phyloP scores from a whole-genome alignment of 352 stramenopile genomes.

The Phytopythium cucurbitacearum region DNA sequence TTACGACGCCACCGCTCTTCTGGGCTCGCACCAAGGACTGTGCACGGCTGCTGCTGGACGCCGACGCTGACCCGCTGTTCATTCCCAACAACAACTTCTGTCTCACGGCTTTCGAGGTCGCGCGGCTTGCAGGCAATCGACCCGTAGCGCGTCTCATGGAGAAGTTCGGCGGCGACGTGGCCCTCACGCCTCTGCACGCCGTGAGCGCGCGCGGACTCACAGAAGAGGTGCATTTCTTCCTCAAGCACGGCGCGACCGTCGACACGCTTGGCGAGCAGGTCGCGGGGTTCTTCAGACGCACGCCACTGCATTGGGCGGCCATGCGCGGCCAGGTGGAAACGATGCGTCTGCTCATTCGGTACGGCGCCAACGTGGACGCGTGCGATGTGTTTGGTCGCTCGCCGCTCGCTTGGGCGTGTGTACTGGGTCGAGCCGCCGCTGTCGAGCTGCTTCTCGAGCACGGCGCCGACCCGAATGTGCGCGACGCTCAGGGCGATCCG shows the following conservation, averaged over 20 bases:
- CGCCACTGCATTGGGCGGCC: constrained; percentile 74
- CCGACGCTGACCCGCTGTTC: constrained; percentile 62
- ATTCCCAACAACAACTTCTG: constrained; percentile 31
- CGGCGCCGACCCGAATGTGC: constrained; percentile 52
- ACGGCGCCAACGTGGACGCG: constrained; percentile 50
- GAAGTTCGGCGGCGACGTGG: constrained; percentile 76
- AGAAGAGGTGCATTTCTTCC: constrained; percentile 55
- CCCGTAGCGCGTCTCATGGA: constrained; percentile 67
- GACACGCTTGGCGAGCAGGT: constrained; percentile 71
- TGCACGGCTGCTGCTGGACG: constrained; percentile 53
- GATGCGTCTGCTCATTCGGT: constrained; percentile 59
- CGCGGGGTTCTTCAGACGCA: constrained; percentile 57
- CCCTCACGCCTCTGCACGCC: constrained; percentile 68
- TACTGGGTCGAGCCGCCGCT: constrained; percentile 59
- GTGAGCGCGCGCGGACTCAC: constrained; percentile 50
- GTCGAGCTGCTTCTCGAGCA: constrained; percentile 54
- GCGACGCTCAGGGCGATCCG: constrained; percentile 57
- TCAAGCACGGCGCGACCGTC: constrained; percentile 63
- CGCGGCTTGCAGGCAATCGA: constrained; percentile 55
- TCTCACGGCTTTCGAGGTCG: constrained; percentile 72
- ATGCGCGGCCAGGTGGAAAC: constrained; percentile 61
- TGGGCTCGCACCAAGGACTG: constrained; percentile 72
- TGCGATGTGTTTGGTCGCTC: constrained; percentile 69
- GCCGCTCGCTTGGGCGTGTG: constrained; percentile 61
- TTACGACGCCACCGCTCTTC: constrained; percentile 61